Evolutionary conservation across 345 rosid genomes (phyloP), one percentile per base, ranked within the genome.

Genomic region (Conringia planisiliqua): DNA sequence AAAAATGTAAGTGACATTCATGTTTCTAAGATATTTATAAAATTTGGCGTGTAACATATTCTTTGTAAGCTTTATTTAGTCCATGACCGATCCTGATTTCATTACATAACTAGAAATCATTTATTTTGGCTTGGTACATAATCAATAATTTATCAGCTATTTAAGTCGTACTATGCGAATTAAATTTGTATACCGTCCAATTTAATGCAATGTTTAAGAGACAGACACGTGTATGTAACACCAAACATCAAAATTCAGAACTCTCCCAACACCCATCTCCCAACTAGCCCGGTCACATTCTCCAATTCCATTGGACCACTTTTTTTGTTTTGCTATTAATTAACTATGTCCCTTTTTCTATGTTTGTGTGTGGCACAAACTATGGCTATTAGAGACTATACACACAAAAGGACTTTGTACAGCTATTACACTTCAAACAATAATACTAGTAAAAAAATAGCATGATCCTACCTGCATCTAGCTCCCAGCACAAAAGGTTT

Each of bases 161-260:
- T 14, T 42, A 14, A 42, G 47, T n/a, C 20, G 48, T 50, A 7
- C 30, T 22, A 50, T 10, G 56, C 10, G 2, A 50, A 52, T 52
- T 20, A n/a, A 2, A 60, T 4, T 7, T 39, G 3, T 50, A 13
- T 27, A 51, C 33, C 76, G 61, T 17, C 54, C 10, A 62, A 38
- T 10, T 50, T 42, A 73, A 64, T 54, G 63, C 36, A 73, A 32
- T 64, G 9, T 63, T n/a, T 52, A 54, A 63, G 10, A 8, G n/a
- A 42, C 46, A 5, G 46, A 73, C 77, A 54, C 56, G 71, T 63
- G 70, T 72, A 20, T 52, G 33, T 22, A 42, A 40, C 24, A 54
- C 20, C 13, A 63, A 63, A 63, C 33, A 72, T 51, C 63, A 16
- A 7, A n/a, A 44, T 32, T 32, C 7, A 32, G 35, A 32, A 32